phyloP scores from a whole-genome alignment of 306 rosid species.

The Dicorynia guianensis region DNA sequence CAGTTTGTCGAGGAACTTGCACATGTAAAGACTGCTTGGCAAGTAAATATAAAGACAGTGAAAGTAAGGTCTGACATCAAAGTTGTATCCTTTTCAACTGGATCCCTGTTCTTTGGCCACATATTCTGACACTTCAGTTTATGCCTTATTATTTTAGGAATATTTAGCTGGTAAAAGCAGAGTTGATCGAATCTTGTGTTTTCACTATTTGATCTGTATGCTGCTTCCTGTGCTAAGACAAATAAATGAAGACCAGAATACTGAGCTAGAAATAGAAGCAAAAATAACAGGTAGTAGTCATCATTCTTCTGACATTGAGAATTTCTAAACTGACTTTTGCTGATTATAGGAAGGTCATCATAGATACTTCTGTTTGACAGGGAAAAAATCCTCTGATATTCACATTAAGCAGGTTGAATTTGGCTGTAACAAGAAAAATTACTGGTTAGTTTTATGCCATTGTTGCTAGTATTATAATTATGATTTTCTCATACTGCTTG shows the following conservation, averaged over 20 bases:
- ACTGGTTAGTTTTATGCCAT: constrained; percentile 59
- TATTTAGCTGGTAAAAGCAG: constrained; percentile 62
- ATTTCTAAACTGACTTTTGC: constrained; percentile 37
- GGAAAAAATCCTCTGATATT: constrained; percentile 64
- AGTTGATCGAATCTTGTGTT: constrained; percentile 70
- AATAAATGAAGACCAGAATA: constrained; percentile 66
- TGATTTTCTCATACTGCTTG: constrained; percentile 38
- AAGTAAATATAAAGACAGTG: constrained; percentile 70
- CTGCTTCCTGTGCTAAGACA: constrained; percentile 87
- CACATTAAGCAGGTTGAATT: constrained; percentile 72
- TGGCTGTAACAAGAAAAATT: constrained; percentile 54
- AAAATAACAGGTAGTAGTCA: constrained; percentile 60
- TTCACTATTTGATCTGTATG: constrained; percentile 87
- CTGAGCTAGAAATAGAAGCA: constrained; percentile 79
- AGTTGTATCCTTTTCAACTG: constrained; percentile 43
- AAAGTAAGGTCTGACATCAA: constrained; percentile 97
- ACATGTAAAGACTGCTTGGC: constrained; percentile 80
- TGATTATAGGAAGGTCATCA: constrained; percentile 7
- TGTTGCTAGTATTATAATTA: constrained; percentile 32
- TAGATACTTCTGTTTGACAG: constrained; percentile 54
- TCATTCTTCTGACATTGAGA: constrained; percentile 29
- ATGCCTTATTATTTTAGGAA: constrained; percentile 61
- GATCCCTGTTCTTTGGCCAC: constrained; percentile 35
- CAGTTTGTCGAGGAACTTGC: constrained; percentile 92
- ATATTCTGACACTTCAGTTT: constrained; percentile 44